These are phyloP conservation scores for Hypericum perforatum DNA, from an alignment of 345 rosid species.

Conservation along the genomic window DNA sequence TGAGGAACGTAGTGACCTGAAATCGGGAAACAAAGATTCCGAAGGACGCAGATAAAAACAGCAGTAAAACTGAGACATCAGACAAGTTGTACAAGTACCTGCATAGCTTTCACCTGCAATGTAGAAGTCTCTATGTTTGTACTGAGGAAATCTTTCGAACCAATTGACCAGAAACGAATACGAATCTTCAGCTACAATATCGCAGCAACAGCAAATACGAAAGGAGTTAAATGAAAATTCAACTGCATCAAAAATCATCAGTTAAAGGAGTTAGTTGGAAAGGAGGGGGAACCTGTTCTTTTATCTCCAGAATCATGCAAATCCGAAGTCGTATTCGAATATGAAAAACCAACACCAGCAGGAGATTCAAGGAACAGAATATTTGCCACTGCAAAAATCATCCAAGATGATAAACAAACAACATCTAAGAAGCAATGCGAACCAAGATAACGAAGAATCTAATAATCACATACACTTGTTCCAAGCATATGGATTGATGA, in stretches of 20 bases:
- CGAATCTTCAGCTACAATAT: conserved; percentile 76
- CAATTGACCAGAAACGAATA: conserved; percentile 69
- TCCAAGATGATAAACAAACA: no score
- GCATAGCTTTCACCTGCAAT: conserved; percentile 95
- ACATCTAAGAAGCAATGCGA: no score
- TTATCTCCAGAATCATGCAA: conserved; percentile 71
- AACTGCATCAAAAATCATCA: no score
- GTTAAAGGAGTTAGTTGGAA: no score
- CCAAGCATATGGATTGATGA: conserved; percentile 4
- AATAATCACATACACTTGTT: neutral
- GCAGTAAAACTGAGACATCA: neutral
- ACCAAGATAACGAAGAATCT: no score
- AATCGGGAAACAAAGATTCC: conserved; percentile 5
- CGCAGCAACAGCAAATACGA: conserved; percentile 10
- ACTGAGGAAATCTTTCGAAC: conserved; percentile 93
- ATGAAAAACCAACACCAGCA: conserved; percentile 96
- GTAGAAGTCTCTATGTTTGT: conserved; percentile 90
- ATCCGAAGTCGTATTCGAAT: conserved; percentile 71
- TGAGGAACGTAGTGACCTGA: conserved; percentile 98
- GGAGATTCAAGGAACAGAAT: conserved; percentile 89
- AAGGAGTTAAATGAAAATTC: conserved; percentile 4
- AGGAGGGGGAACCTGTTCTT: conserved; percentile 50
- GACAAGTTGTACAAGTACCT: conserved; percentile 29
- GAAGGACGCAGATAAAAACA: neutral
- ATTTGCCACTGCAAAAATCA: conserved; percentile 65